Percentiles rank a stretch among this genome's conserved stretches.
phyloP scores from a whole-genome alignment of 495 filamentous ascomycete species.

The Opeltia flavorubescens region DNA sequence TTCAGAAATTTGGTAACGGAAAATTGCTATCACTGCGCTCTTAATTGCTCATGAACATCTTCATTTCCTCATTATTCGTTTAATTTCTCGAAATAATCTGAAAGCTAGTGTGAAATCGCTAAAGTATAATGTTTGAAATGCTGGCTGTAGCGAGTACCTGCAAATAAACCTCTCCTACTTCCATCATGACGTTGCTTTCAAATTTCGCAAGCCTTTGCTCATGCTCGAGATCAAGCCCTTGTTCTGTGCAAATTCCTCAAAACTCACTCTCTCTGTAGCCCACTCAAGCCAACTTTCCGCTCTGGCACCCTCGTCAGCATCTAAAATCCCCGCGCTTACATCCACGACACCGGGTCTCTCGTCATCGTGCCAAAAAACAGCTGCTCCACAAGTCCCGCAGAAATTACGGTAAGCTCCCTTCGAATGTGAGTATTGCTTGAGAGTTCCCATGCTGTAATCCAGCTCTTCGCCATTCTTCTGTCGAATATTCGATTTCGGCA shows the following conservation, averaged over 20 bases:
- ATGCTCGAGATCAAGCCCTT: conserved; percentile 20
- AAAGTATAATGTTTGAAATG: no score
- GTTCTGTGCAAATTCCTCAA: conserved; percentile 21
- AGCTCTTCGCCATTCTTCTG: conserved; percentile 16
- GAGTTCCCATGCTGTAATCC: conserved; percentile 28
- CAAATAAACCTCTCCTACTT: no score
- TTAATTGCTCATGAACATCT: no score
- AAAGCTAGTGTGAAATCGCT: no score
- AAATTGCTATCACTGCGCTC: no score
- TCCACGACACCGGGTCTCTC: conserved; percentile 32
- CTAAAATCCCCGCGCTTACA: conserved; percentile 34
- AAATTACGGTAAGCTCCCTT: conserved; percentile 34
- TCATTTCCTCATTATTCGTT: no score
- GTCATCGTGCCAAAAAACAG: conserved; percentile 32
- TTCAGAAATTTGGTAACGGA: no score
- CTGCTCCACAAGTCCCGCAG: conserved; percentile 38
- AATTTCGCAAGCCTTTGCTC: conserved; percentile 21
- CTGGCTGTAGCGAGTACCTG: no score
- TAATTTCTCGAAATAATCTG: no score
- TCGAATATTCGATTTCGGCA: conserved; percentile 11
- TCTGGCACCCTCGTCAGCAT: conserved; percentile 32
- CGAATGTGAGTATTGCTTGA: conserved; percentile 31
- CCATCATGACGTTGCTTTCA: no score
- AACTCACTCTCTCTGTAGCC: conserved; percentile 19
- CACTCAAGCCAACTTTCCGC: conserved; percentile 31